Evolutionary conservation across 768 basidiomycete genomes (phyloP), one percentile per base, ranked within the genome.

Genomic region (Leccinum longicurvipes): DNA sequence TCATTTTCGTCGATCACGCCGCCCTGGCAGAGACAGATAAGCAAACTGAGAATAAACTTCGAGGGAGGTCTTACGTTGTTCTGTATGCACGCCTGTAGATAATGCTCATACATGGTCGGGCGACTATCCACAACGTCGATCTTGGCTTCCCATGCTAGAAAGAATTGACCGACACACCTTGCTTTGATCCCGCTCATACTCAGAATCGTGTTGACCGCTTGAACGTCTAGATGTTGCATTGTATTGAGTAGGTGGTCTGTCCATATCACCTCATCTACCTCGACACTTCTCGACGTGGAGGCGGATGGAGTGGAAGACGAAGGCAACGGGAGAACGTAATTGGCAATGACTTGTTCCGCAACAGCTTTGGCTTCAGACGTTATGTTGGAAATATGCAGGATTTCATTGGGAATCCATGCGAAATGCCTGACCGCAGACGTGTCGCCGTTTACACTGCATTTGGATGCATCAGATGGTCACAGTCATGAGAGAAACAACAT

Each of bases 1-100:
- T 91, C 90, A 58, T 93, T 78, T 58, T 88, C 82, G 63, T 97
- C 94, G 49, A 97, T 89, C 45, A 93, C 79, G 1, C 96, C 96
- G 1, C 93, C 94, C 93, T 97, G 47, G 58, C 6, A 49, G 15
- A 32, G 27, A n/a, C 24, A 11, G 11, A 48, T 61, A 23, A 55
- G 51, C 48, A 29, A 27, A 47, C 32, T 21, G 5, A 19, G 12
- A 32, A 51, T 24, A 23, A 23, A 53, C 14, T 36, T 19, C 36
- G 25, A 49, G 17, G 4, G 12, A 24, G 28, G n/a, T 73, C 89
- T 56, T 58, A 95, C 95, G 64, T 98, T 98, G 67, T 94, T 83
- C 47, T 84, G 79, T 56, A 90, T 80, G 67, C 91, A 97, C 41
- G 77, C 77, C 9, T 85, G 77, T 10, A 97, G 53, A 70, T 84